phyloP scores from a whole-genome alignment of 208 protist genomes.

The Acanthamoeba culbertsoni region DNA sequence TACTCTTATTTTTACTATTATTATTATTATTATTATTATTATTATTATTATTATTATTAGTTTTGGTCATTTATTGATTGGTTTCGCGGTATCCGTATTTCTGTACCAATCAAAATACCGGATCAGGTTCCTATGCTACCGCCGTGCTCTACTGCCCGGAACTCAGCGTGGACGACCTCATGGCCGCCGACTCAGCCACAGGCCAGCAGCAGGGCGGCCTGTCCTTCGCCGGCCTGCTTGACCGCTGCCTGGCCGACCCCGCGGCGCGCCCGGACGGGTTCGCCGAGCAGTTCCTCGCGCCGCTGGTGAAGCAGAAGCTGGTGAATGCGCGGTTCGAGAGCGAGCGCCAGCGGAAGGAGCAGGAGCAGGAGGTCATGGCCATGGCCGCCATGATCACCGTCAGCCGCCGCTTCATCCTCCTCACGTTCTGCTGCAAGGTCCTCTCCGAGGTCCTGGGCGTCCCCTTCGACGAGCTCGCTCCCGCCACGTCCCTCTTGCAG shows the following conservation, averaged over 20 bases:
- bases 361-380: constrained; percentile 10
- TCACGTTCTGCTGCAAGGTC: constrained; percentile 41
- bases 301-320: constrained; percentile 38
- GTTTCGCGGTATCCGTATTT: neutral
- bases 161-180: constrained; percentile 46
- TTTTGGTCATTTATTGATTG: too few relatives aligned
- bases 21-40: too few relatives aligned
- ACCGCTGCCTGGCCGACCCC: neutral
- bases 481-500: constrained; percentile 26
- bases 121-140: neutral
- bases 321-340: neutral
- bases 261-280: neutral
- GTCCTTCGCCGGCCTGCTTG: neutral
- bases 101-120: too few relatives aligned
- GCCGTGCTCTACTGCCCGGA: constrained; percentile 57
- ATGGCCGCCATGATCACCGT: constrained; percentile 55
- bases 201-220: neutral
- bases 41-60: too few relatives aligned
- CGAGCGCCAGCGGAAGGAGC: neutral
- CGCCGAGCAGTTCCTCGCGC: constrained; percentile 19
- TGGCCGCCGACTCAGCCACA: neutral
- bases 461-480: constrained; percentile 51
- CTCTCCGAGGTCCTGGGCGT: constrained; percentile 48
- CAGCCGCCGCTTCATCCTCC: constrained; percentile 37
- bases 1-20: too few relatives aligned